Conservation (phyloP, 202 grass and related monocot genomes). For the Saccharum hybrid region DNA sequence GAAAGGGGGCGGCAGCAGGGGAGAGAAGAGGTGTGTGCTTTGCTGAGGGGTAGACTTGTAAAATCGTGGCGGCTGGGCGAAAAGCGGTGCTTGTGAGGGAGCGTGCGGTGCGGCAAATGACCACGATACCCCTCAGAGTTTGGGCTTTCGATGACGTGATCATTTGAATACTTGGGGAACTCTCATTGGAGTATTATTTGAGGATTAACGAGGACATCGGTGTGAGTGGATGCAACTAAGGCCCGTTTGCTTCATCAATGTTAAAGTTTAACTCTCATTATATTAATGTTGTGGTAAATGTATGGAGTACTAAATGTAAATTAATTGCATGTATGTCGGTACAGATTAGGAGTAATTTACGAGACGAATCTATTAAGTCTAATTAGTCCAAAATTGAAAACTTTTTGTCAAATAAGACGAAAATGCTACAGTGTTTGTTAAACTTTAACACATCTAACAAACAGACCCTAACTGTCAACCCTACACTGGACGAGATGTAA, state of each 20-base stretch:
- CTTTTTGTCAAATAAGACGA: too few relatives aligned
- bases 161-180: conserved; percentile 11
- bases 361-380: too few relatives aligned
- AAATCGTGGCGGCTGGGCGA: conserved; percentile 22
- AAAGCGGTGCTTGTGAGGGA: conserved; percentile 50
- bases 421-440: too few relatives aligned
- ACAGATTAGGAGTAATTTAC: too few relatives aligned
- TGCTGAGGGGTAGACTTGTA: conserved; percentile 38
- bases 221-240: neutral
- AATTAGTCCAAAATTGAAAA: too few relatives aligned
- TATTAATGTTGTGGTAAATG: too few relatives aligned
- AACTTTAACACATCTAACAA: too few relatives aligned
- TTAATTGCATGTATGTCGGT: too few relatives aligned
- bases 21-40: neutral
- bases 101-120: conserved; percentile 53
- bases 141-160: conserved; percentile 42
- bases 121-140: conserved; percentile 20
- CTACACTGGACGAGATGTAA: neutral
- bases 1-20: conserved; percentile 18
- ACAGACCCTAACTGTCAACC: too few relatives aligned
- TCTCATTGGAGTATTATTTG: neutral
- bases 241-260: too few relatives aligned
- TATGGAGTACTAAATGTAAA: too few relatives aligned
- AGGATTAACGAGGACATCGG: conserved; percentile 17
- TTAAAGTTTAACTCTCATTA: too few relatives aligned